These are phyloP conservation scores for Chaetomiaceae sp. DNA, from an alignment of 2,329 filamentous ascomycete genomes.

Conservation along the genomic window DNA sequence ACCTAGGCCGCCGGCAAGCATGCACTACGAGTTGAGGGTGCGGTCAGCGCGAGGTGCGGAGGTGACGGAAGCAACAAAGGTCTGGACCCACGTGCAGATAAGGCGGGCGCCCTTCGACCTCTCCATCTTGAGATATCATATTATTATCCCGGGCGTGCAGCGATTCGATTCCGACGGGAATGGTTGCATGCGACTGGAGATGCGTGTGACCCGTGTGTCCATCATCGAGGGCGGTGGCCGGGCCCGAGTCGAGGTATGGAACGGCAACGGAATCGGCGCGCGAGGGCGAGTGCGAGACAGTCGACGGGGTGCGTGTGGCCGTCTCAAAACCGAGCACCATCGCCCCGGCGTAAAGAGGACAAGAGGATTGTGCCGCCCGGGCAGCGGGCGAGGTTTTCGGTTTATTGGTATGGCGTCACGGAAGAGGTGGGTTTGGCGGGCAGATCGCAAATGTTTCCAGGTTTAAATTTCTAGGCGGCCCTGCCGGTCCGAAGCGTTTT, in stretches of 20 bases:
- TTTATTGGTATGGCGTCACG: constrained; percentile 12
- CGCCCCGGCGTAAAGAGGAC: constrained; percentile 15
- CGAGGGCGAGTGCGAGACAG: constrained; percentile 17
- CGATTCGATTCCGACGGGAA: constrained; percentile 13
- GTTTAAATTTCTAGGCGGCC: constrained; percentile 20
- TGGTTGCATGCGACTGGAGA: constrained; percentile 22
- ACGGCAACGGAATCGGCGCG: neutral
- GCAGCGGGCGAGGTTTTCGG: constrained; percentile 17
- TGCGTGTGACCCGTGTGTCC: constrained; percentile 22
- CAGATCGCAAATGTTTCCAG: constrained; percentile 12
- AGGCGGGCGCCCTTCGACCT: constrained; percentile 55
- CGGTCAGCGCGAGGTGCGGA: constrained; percentile 11
- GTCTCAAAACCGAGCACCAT: constrained; percentile 27
- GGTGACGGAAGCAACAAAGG: constrained; percentile 2
- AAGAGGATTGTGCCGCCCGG: constrained; percentile 20
- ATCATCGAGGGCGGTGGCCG: constrained; percentile 24
- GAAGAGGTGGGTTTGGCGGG: neutral
- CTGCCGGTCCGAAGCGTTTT: constrained; percentile 11
- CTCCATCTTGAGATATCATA: constrained; percentile 41
- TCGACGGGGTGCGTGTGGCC: constrained; percentile 19
- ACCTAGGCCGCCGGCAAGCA: constrained; percentile 91
- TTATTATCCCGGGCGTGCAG: constrained; percentile 30
- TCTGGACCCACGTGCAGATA: constrained; percentile 56
- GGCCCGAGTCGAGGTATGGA: constrained; percentile 9
- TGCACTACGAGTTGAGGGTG: constrained; percentile 55